Evolutionary conservation across 352 stramenopile genomes (phyloP).

Genomic region (Pythium sukuiense): DNA sequence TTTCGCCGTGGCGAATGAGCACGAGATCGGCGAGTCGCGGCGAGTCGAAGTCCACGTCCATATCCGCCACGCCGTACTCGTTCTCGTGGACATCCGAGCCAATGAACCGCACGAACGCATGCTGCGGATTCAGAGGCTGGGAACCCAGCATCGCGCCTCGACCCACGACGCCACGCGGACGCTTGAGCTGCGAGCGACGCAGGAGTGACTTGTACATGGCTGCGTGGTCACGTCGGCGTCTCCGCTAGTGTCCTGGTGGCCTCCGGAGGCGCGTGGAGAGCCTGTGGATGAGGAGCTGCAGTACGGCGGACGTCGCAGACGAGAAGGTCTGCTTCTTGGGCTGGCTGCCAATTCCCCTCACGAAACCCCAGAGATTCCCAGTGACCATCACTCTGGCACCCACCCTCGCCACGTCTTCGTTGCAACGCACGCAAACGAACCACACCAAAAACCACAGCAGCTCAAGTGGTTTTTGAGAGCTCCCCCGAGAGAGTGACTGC

Average conservation of each 20-base stretch:
- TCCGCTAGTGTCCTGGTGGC: background rate
- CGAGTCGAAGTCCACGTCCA: constrained; percentile 27
- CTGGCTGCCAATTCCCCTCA: constrained; percentile 24
- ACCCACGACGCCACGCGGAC: constrained; percentile 16
- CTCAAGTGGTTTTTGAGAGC: constrained; percentile 19
- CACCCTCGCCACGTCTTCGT: constrained; percentile 21
- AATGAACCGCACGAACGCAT: constrained; percentile 11
- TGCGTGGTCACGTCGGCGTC: background rate
- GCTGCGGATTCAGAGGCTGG: background rate
- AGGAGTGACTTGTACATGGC: constrained; percentile 31
- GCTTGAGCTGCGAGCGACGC: constrained; percentile 28
- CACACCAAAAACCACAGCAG: constrained; percentile 12
- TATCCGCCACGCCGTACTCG: constrained; percentile 9
- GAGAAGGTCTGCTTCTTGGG: background rate
- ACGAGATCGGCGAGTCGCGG: constrained; percentile 78
- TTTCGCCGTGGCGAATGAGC: constrained; percentile 89
- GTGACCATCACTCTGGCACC: constrained; percentile 28
- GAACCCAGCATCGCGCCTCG: background rate
- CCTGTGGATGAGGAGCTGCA: background rate
- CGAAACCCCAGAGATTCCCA: constrained; percentile 22
- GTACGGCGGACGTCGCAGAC: background rate
- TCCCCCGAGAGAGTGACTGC: constrained; percentile 13
- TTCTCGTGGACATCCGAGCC: constrained; percentile 18
- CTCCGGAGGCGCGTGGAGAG: background rate
- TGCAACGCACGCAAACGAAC: constrained; percentile 24